phyloP scores from a whole-genome alignment of 2,329 filamentous ascomycete genomes.

The Ascochyta viciae-villosae region DNA sequence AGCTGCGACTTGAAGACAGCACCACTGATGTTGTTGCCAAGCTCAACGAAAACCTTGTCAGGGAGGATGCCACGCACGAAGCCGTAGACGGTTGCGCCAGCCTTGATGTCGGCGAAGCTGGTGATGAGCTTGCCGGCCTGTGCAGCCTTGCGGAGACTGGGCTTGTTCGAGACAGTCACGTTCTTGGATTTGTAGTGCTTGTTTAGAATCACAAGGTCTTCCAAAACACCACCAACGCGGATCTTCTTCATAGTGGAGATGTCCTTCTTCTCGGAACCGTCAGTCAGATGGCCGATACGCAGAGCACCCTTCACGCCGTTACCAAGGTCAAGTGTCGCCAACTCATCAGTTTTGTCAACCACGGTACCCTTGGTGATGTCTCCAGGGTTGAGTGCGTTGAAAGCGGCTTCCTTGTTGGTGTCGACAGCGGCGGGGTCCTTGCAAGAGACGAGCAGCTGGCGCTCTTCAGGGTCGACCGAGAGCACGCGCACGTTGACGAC shows the following conservation, averaged over 20 bases:
- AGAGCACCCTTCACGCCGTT: constrained; percentile 80
- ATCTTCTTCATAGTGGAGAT: constrained; percentile 80
- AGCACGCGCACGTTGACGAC: constrained; percentile 91
- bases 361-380: constrained; percentile 77
- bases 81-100: constrained; percentile 73
- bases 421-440: constrained; percentile 85
- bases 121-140: constrained; percentile 75
- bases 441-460: constrained; percentile 86
- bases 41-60: constrained; percentile 87
- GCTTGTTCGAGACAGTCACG: constrained; percentile 81
- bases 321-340: constrained; percentile 73
- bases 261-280: constrained; percentile 82
- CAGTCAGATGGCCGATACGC: constrained; percentile 79
- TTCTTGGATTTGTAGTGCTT: constrained; percentile 80
- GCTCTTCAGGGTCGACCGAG: constrained; percentile 73
- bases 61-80: constrained; percentile 86
- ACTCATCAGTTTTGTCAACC: constrained; percentile 53
- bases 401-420: constrained; percentile 74
- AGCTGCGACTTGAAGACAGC: constrained; percentile 82
- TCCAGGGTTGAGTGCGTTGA: constrained; percentile 76
- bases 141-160: constrained; percentile 77
- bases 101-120: constrained; percentile 73
- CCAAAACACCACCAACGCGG: constrained; percentile 80
- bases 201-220: constrained; percentile 83
- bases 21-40: constrained; percentile 77